phyloP scores from a whole-genome alignment of 2,329 filamentous ascomycete species.

The Drechslerella coelobrocha region DNA sequence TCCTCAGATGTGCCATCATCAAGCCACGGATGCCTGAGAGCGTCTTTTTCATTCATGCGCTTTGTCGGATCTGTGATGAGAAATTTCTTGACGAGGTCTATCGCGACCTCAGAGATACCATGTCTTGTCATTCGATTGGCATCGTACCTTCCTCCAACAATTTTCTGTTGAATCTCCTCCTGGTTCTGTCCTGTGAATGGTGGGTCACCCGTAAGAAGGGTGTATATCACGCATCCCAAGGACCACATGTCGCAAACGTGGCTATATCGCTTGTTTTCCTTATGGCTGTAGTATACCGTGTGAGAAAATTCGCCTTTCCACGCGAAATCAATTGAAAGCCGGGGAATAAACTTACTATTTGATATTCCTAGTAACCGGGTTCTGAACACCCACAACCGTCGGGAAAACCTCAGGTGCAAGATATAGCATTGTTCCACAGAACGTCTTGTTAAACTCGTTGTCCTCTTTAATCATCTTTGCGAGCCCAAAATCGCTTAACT shows the following conservation, averaged over 20 bases:
- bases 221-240: slow-evolving; percentile 88
- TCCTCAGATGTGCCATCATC: slow-evolving; percentile 44
- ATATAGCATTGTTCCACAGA: slow-evolving; percentile 93
- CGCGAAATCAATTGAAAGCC: slow-evolving; percentile 58
- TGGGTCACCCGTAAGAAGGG: slow-evolving; percentile 76
- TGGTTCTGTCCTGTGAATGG: slow-evolving; percentile 64
- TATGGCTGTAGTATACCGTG: slow-evolving; percentile 22
- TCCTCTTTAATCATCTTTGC: slow-evolving; percentile 92
- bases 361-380: slow-evolving; percentile 51
- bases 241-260: slow-evolving; percentile 97
- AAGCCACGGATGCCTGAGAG: slow-evolving; percentile 53
- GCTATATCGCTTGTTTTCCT: slow-evolving; percentile 70
- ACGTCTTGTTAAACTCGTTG: slow-evolving; percentile 91
- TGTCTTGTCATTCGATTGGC: slow-evolving; percentile 36
- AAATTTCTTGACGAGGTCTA: slow-evolving; percentile 53
- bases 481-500: slow-evolving; percentile 93
- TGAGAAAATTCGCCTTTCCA: slow-evolving; percentile 58
- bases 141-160: slow-evolving; percentile 51
- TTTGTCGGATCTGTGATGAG: slow-evolving; percentile 53
- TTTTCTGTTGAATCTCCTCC: slow-evolving; percentile 53
- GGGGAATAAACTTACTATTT: slow-evolving; percentile 34
- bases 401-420: slow-evolving; percentile 97
- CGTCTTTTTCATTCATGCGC: slow-evolving; percentile 54
- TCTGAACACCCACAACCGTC: slow-evolving; percentile 55
- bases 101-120: slow-evolving; percentile 48